A percentile compares a stretch with the other conserved stretches of the same genome.
These are phyloP conservation scores for Scedosporium dehoogii DNA, from an alignment of 2,329 filamentous ascomycete genomes.

Conservation along the genomic window DNA sequence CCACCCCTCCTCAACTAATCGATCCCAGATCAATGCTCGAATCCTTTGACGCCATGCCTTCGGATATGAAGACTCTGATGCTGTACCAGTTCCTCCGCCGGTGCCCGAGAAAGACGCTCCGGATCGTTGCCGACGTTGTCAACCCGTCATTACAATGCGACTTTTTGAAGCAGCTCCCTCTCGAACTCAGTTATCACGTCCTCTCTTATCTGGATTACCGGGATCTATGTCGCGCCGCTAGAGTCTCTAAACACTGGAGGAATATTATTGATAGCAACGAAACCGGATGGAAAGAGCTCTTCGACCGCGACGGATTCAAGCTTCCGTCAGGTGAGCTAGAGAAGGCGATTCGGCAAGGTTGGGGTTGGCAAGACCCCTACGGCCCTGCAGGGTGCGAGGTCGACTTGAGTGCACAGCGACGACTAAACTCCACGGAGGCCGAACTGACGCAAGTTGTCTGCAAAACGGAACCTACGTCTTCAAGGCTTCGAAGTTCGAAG, in stretches of 20 bases:
- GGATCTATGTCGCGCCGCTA: slow-evolving; percentile 81
- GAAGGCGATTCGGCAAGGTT: slow-evolving; percentile 79
- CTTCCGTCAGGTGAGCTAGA: slow-evolving; percentile 75
- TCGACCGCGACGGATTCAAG: slow-evolving; percentile 73
- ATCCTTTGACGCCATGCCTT: slow-evolving; percentile 81
- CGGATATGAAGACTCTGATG: slow-evolving; percentile 87
- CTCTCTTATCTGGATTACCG: slow-evolving; percentile 76
- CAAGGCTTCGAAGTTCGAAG: slow-evolving; percentile 41
- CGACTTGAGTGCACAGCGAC: slow-evolving; percentile 58
- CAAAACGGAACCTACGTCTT: slow-evolving; percentile 28
- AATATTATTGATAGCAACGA: slow-evolving; percentile 87
- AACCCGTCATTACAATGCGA: slow-evolving; percentile 94
- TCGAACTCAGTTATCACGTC: slow-evolving; percentile 80
- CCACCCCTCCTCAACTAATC: slow-evolving; percentile 34
- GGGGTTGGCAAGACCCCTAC: slow-evolving; percentile 92
- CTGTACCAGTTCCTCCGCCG: slow-evolving; percentile 92
- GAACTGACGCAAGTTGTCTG: slow-evolving; percentile 32
- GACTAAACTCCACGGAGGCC: slow-evolving; percentile 41
- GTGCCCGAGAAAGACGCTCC: slow-evolving; percentile 78
- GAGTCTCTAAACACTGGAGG: slow-evolving; percentile 91
- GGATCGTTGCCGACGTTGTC: slow-evolving; percentile 81
- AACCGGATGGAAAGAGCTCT: slow-evolving; percentile 87
- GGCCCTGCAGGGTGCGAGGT: slow-evolving; percentile 67
- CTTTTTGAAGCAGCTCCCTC: slow-evolving; percentile 72
- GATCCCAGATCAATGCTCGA: slow-evolving; percentile 83